Base-by-base conservation (phyloP, 2,329 filamentous ascomycete genomes). In the Fusarium staphyleae region DNA sequence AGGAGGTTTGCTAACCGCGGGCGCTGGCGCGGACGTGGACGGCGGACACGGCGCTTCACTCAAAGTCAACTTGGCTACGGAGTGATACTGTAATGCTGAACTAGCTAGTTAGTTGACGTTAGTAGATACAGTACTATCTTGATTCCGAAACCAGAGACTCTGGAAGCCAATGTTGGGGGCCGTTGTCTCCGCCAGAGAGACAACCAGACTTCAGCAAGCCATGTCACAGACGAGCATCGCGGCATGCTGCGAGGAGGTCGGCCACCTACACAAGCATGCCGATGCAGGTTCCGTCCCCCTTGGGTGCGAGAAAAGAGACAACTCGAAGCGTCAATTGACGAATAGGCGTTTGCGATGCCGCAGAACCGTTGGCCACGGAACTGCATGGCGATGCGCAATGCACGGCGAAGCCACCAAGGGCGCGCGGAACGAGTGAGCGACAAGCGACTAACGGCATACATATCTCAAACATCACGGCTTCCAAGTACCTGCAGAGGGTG, bases 281-380 rank as follows among this genome's bases (percentile, higher is more conserved):
- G 52, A 62, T 63, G 67, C 68, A 66, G 59, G 61, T 68, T 68
- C 22, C 22, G 22, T 24, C 22, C 22, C 65, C 59, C 57, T 57
- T 22, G 24, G 41, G 49, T 36, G 55, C 35, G 66, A 69, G 65
- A 55, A 58, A 69, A 70, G 68, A 70, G 68, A 62, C 60, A 70
- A 69, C 64, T 62, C 48, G 35, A 41, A 7, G 24, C 26, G 40
- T 32, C 42, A 65, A 67, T 67, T 67, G 61, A 26, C 65, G 61
- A 67, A 67, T 66, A 32, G 47, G 60, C 49, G 41, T 55, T 45
- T 36, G 3, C 28, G 47, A 47, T 49, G 37, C 43, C 52, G 33
- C 22, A 24, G 45, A 47, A 46, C 41, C 55, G 52, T 56, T 57
- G 50, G 61, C 53, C 49, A 57, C 52, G 48, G 52, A 49, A 55